Percentiles rank a stretch among this genome's conserved stretches.
Evolutionary conservation across 2,329 filamentous ascomycete genomes (phyloP).

Genomic region (Penicillium sp.): DNA sequence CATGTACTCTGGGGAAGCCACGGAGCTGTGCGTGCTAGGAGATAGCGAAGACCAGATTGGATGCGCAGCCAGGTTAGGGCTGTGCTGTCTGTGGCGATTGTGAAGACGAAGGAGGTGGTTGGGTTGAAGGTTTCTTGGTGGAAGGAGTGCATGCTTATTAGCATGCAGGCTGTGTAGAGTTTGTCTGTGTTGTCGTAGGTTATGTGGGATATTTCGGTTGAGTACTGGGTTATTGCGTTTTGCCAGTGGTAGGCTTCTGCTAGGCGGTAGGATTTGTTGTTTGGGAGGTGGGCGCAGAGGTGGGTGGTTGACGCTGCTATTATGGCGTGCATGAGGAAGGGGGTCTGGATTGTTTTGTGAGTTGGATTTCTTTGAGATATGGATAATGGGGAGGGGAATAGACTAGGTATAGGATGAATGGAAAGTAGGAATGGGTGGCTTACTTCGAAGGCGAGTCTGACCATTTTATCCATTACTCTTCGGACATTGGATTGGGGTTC

Average conservation of each 20-base stretch:
- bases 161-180: slow-evolving; percentile 38
- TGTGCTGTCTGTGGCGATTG: slow-evolving; percentile 26
- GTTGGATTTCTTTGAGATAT: neutral
- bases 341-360: slow-evolving; percentile 23
- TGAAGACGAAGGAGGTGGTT: slow-evolving; percentile 37
- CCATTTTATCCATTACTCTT: slow-evolving; percentile 26
- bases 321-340: slow-evolving; percentile 39
- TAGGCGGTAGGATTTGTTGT: slow-evolving; percentile 27
- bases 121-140: slow-evolving; percentile 31
- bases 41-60: slow-evolving; percentile 34
- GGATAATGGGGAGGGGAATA: neutral
- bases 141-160: slow-evolving; percentile 38
- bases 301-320: slow-evolving; percentile 33
- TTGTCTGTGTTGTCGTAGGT: slow-evolving; percentile 37
- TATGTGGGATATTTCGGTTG: slow-evolving; percentile 30
- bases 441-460: slow-evolving; percentile 33
- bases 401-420: too few species aligned
- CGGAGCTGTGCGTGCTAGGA: slow-evolving; percentile 25
- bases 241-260: slow-evolving; percentile 40
- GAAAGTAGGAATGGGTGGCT: slow-evolving; percentile 1
- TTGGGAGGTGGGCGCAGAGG: slow-evolving; percentile 28
- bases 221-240: slow-evolving; percentile 35
- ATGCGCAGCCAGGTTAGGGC: slow-evolving; percentile 38
- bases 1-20: slow-evolving; percentile 37
- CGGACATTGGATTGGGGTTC: slow-evolving; percentile 14